Percentiles rank a stretch among this genome's conserved stretches.
phyloP scores from a whole-genome alignment of 345 rosid species.

The Populus nigra region DNA sequence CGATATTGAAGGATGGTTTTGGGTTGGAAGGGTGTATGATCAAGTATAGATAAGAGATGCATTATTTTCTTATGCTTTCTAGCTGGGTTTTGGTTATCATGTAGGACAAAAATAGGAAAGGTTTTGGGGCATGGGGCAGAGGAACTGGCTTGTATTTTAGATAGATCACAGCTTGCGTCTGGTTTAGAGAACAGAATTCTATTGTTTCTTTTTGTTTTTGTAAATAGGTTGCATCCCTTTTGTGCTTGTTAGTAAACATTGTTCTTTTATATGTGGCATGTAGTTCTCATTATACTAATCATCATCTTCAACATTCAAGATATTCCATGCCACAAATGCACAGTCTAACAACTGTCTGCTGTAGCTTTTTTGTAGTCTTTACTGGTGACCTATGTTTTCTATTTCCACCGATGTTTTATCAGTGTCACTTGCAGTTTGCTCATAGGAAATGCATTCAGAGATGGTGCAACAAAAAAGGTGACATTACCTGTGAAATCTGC shows the following conservation, averaged over 20 bases:
- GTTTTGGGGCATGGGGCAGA: neutral
- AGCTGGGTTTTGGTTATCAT: neutral
- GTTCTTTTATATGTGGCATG: neutral
- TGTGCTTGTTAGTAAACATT: neutral
- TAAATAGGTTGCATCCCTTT: neutral
- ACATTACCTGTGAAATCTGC: conserved; percentile 65
- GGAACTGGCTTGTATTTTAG: neutral
- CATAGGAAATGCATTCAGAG: conserved; percentile 69
- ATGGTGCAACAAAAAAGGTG: conserved; percentile 73
- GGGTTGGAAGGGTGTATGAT: neutral
- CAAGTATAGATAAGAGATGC: neutral
- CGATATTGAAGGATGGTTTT: neutral
- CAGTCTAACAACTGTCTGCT: neutral
- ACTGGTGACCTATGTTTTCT: neutral
- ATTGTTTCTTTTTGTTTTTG: neutral
- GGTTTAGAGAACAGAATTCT: neutral
- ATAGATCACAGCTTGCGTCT: neutral
- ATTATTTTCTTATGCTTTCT: neutral
- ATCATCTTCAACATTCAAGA: neutral
- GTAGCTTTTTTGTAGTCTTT: neutral
- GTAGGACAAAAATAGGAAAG: neutral
- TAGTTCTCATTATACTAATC: neutral
- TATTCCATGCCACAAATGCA: neutral
- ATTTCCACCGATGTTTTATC: conserved; percentile 9
- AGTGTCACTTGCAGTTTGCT: conserved; percentile 45